phyloP scores from a whole-genome alignment of 2,329 filamentous ascomycete species.

The Rhynchosporium graminicola region DNA sequence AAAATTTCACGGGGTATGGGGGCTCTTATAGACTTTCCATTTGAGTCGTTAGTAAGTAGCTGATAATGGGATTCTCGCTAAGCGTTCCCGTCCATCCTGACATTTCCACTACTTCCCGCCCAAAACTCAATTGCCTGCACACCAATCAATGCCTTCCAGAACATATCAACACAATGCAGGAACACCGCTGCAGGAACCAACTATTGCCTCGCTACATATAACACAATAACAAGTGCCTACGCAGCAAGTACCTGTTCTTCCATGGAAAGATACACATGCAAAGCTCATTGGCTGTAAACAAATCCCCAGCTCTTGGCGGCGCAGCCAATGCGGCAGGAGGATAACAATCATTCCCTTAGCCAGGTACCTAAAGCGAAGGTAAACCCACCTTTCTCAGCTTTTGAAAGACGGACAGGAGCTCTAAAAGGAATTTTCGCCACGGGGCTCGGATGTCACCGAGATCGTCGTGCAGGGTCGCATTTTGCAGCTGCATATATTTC shows the following conservation, averaged over 20 bases:
- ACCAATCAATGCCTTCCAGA: too few relatives aligned
- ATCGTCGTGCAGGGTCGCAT: neutral
- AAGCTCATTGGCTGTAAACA: neutral
- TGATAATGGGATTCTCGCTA: neutral
- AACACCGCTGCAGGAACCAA: constrained; percentile 6
- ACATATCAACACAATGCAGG: neutral
- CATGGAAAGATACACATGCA: constrained; percentile 1
- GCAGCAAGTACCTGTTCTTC: neutral
- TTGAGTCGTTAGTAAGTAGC: neutral
- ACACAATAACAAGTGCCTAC: too few relatives aligned
- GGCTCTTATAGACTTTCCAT: neutral
- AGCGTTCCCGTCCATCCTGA: neutral
- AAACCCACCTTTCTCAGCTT: neutral
- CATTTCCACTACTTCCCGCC: too few relatives aligned
- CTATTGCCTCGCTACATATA: neutral
- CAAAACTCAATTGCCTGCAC: too few relatives aligned
- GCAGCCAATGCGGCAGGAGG: constrained; percentile 7
- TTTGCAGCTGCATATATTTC: neutral
- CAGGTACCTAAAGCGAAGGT: too few relatives aligned
- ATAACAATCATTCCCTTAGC: neutral
- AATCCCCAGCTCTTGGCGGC: neutral
- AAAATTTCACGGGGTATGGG: neutral
- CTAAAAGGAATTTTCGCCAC: neutral
- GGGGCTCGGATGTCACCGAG: constrained; percentile 4
- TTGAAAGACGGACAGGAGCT: neutral